Evolutionary conservation across 139 green algal species (phyloP), one percentile per base, ranked within the genome.

Genomic region (Klebsormidium nitens): DNA sequence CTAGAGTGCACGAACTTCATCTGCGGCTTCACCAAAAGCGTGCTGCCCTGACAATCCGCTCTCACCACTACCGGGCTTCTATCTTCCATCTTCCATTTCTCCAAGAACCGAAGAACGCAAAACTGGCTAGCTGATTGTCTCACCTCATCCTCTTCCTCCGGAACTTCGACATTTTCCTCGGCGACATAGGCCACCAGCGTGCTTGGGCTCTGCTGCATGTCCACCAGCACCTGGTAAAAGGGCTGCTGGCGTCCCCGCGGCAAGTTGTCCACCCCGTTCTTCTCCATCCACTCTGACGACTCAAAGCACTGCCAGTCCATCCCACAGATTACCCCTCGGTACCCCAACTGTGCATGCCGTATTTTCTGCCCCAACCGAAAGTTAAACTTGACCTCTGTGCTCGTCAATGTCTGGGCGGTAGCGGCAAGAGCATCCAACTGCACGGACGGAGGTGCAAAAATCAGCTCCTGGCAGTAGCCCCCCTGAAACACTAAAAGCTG

Each of bases 261-360:
- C 1, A 73, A 40, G 1, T n/a, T 29, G 23, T 46, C 34, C 1
- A 67, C 55, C 23, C 57, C 49, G 26, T 44, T 50, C 4, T 38
- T 34, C 8, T 81, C 32, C 28, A 57, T 40, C 69, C 75, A 83
- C 17, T 75, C 59, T 4, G 82, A 69, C 1, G 26, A 40, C 65
- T 84, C 78, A 75, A 56, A 84, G 59, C 77, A 83, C 6, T 59
- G 37, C 36, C 44, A 37, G 40, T 84, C 76, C 37, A 85, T 69
- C 2, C 78, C 78, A 46, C 62, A 77, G 0, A 84, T 49, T 2
- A 84, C 74, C 23, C 78, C 78, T 14, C 59, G 39, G 50, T 84
- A 84, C 3, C 66, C 77, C 36, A 69, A 64, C 23, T 65, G 26
- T 32, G 42, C 62, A 48, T 84, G 78, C 26, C 32, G 31, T 19